Evolutionary conservation across 2,329 filamentous ascomycete genomes (phyloP), one percentile per base, ranked within the genome.

Genomic region (Aspergillus vadensis): DNA sequence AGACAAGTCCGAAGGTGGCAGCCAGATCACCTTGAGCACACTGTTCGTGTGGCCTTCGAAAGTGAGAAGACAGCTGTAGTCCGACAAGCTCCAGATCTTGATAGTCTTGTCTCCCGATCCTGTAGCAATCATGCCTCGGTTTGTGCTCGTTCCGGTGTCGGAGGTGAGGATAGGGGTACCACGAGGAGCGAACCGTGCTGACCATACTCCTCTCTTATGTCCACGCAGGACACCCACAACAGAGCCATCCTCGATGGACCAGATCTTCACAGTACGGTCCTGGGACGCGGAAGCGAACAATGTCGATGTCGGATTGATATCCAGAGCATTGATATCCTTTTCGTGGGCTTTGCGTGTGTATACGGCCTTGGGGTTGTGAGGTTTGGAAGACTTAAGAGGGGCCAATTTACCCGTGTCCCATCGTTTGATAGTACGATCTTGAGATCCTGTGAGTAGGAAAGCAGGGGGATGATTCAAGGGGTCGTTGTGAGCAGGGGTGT

Each of bases 21-120:
- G 82, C 95, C 95, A 99, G 3, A 91, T 85, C 2, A 97, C 91
- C 77, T 98, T 98, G 32, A 99, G 82, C 2, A 99, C 91, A 69
- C 91, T 97, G 79, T 98, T 96, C 5, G 92, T 94, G 76, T 99
- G 95, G 0, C 95, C 95, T 77, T 99, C 96, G 58, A 98, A 95
- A 0, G 95, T 98, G 59, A 94, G 84, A 49, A 99, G 81, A 76
- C 95, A 99, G 66, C 88, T 91, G 77, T 97, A 99, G 76, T 97
- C 93, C 2, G 89, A 85, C 63, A 99, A 81, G 73, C 86, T 97
- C 96, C 96, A 99, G 9, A 99, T 84, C 75, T 96, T 96, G 70
- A 98, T 86, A 0, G 92, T 98, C 79, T 97, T 97, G 77, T 99
- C 95, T 71, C 94, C 95, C 68, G 91, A 96, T 38, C 92, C 95